Evolutionary conservation across 1,284 basidiomycete genomes (phyloP).

Genomic region (Athelia sp.): DNA sequence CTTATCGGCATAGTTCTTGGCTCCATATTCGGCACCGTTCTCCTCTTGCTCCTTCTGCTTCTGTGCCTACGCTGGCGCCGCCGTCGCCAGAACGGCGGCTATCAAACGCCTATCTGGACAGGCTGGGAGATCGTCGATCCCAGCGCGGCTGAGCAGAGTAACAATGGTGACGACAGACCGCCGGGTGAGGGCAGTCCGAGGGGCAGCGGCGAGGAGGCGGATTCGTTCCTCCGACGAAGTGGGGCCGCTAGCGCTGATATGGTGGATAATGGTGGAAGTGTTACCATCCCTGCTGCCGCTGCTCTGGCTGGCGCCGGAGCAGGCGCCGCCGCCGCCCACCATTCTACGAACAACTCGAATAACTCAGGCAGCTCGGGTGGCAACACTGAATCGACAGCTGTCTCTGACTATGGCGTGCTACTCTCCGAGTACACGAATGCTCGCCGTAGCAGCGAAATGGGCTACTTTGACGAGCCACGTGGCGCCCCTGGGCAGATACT

Average conservation of each 20-base stretch:
- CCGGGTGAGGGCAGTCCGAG: slow-evolving; percentile 63
- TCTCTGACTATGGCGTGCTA: not conserved
- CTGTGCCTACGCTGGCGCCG: slow-evolving; percentile 46
- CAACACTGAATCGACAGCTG: not conserved
- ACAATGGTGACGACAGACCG: slow-evolving; percentile 26
- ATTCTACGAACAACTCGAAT: not conserved
- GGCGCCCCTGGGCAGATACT: slow-evolving; percentile 18
- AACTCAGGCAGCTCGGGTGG: not conserved
- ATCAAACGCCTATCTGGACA: slow-evolving; percentile 42
- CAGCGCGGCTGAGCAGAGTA: not conserved
- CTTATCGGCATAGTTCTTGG: slow-evolving; percentile 31
- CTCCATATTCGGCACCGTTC: slow-evolving; percentile 29
- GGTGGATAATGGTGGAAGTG: slow-evolving; percentile 2
- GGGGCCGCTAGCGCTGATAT: slow-evolving; percentile 14
- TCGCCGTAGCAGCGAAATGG: slow-evolving; percentile 21
- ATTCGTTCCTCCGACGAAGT: slow-evolving; percentile 50
- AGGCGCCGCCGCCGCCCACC: not conserved
- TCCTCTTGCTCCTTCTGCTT: slow-evolving; percentile 46
- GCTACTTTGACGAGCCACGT: not conserved
- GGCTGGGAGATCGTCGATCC: slow-evolving; percentile 46
- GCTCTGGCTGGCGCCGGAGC: not conserved
- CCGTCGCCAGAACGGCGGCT: slow-evolving; percentile 28
- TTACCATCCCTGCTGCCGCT: not conserved
- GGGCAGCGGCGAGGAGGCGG: slow-evolving; percentile 60
- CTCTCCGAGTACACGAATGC: slow-evolving; percentile 10